A percentile compares a stretch with the other conserved stretches of the same genome.
Conservation (phyloP, 2,329 filamentous ascomycete genomes). For the Ophiosphaerella korrae region DNA sequence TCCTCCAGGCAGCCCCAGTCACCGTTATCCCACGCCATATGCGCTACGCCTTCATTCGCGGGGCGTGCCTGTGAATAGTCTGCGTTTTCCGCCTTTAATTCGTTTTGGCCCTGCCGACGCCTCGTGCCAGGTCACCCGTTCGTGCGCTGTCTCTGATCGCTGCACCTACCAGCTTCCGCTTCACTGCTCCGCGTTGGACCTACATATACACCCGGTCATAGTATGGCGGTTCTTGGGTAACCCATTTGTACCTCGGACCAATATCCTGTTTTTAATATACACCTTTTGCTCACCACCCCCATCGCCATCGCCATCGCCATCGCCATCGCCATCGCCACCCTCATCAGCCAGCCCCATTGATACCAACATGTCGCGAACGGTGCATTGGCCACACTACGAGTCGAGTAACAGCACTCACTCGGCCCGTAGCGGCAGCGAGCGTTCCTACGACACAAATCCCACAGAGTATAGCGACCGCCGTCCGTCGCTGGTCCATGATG, state of each 20-base stretch:
- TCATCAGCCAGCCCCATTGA: slow-evolving; percentile 7
- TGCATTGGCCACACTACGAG: slow-evolving; percentile 40
- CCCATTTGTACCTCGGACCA: slow-evolving; percentile 7
- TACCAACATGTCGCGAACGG: slow-evolving; percentile 38
- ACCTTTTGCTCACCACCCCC: neutral
- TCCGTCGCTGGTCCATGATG: slow-evolving; percentile 35
- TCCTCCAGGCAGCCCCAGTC: slow-evolving; percentile 20
- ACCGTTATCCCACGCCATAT: slow-evolving; percentile 22
- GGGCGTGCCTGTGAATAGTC: slow-evolving; percentile 19
- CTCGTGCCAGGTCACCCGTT: slow-evolving; percentile 35
- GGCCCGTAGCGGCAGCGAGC: slow-evolving; percentile 38
- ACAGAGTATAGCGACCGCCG: slow-evolving; percentile 42
- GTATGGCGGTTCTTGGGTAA: slow-evolving; percentile 20
- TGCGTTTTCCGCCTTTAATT: slow-evolving; percentile 19
- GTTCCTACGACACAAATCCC: slow-evolving; percentile 41
- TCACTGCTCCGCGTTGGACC: slow-evolving; percentile 11
- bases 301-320: slow-evolving; percentile 20
- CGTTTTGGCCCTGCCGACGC: slow-evolving; percentile 24
- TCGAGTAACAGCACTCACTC: slow-evolving; percentile 41
- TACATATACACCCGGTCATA: slow-evolving; percentile 26
- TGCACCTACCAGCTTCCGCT: slow-evolving; percentile 20
- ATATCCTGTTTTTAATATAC: slow-evolving; percentile 8
- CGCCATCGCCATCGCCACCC: slow-evolving; percentile 15
- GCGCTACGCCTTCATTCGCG: slow-evolving; percentile 30
- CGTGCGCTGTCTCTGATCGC: slow-evolving; percentile 27